These are phyloP conservation scores for Erodium moschatum DNA, from an alignment of 441 rosid genomes.

Conservation along the genomic window DNA sequence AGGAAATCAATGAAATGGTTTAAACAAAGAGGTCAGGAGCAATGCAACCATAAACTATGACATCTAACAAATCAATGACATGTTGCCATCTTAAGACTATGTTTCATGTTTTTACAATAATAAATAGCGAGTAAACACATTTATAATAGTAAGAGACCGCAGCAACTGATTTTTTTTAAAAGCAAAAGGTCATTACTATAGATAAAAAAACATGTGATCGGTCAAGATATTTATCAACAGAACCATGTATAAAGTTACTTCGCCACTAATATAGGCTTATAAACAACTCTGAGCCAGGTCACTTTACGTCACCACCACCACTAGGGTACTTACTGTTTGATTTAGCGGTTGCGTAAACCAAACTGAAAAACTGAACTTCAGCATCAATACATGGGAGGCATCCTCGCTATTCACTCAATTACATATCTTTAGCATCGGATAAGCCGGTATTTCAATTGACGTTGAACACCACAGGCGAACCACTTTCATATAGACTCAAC, in stretches of 20 bases:
- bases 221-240: not conserved
- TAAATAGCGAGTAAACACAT: not conserved
- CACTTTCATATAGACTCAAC: not conserved
- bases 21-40: not conserved
- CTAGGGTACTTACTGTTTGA: not conserved
- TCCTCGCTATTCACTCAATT: not conserved
- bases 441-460: not conserved
- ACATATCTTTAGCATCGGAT: not conserved
- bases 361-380: not conserved
- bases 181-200: not conserved
- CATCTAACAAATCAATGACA: not conserved
- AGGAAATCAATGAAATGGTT: not conserved
- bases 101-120: not conserved
- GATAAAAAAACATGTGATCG: not conserved
- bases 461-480: not conserved
- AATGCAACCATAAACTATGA: not conserved
- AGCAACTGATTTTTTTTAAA: not conserved
- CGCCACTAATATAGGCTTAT: no score
- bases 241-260: no score
- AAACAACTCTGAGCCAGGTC: not conserved
- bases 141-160: not conserved
- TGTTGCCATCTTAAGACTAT: not conserved
- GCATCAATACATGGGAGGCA: not conserved
- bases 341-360: not conserved
- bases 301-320: not conserved